Percentiles rank a stretch among this genome's conserved stretches.
Evolutionary conservation across 257 asterid genomes (phyloP).

Genomic region (Lavandula angustifolia): DNA sequence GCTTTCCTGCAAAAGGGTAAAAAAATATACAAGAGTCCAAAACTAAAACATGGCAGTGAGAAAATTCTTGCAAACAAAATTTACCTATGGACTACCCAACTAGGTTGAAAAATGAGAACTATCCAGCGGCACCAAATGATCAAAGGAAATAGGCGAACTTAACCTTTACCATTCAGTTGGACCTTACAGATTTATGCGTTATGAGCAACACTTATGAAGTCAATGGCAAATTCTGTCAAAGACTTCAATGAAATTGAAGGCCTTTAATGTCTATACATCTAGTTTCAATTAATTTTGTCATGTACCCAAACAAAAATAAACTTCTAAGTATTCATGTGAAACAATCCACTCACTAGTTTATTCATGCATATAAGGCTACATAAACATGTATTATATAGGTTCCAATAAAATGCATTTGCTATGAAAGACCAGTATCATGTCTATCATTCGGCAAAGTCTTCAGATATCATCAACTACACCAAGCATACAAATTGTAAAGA

Average conservation of each 20-base stretch:
- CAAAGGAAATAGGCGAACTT: too few species aligned
- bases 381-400: neutral
- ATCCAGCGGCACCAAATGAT: constrained; percentile 22
- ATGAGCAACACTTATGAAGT: constrained; percentile 12
- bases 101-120: constrained; percentile 6
- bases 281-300: constrained; percentile 10
- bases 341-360: neutral
- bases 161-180: neutral
- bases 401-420: constrained; percentile 6
- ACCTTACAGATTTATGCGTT: constrained; percentile 3
- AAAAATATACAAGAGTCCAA: constrained; percentile 12
- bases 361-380: neutral
- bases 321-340: constrained; percentile 1
- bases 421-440: too few species aligned
- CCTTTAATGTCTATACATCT: too few species aligned
- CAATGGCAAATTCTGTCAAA: constrained; percentile 3
- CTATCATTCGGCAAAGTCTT: constrained; percentile 1
- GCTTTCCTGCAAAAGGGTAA: constrained; percentile 67
- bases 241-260: constrained; percentile 14
- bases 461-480: constrained; percentile 18
- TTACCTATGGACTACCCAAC: constrained; percentile 9
- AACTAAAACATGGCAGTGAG: constrained; percentile 4
- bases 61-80: constrained; percentile 14
- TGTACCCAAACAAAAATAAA: too few species aligned
- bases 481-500: constrained; percentile 19